These are phyloP conservation scores for Yamadazyma membranifaciens DNA, from an alignment of 1,139 yeast species.

Conservation along the genomic window DNA sequence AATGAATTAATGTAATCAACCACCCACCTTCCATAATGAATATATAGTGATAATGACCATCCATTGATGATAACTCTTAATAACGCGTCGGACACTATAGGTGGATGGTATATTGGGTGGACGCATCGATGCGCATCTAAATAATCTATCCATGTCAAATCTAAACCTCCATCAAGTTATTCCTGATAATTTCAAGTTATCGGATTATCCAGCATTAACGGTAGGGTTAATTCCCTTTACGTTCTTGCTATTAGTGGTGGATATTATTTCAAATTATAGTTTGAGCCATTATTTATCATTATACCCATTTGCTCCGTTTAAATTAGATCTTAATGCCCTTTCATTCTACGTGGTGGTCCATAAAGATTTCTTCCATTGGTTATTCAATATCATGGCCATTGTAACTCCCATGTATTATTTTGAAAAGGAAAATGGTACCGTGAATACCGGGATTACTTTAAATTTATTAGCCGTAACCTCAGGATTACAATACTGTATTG, in stretches of 20 bases:
- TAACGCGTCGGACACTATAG: too few species aligned
- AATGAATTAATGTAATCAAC: too few species aligned
- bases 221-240: slow-evolving; percentile 62
- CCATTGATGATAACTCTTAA: too few species aligned
- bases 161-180: background rate
- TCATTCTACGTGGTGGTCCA: slow-evolving; percentile 80
- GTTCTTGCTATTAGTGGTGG: slow-evolving; percentile 33
- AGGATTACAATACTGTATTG: slow-evolving; percentile 61
- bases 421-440: slow-evolving; percentile 79
- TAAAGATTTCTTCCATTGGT: slow-evolving; percentile 56
- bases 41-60: too few species aligned
- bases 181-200: slow-evolving; percentile 2
- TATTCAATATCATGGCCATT: slow-evolving; percentile 59
- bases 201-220: slow-evolving; percentile 58
- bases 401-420: slow-evolving; percentile 63
- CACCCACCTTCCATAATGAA: too few species aligned
- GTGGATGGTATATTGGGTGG: too few species aligned
- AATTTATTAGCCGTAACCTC: slow-evolving; percentile 71
- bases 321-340: slow-evolving; percentile 58
- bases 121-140: too few species aligned
- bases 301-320: slow-evolving; percentile 55
- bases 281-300: slow-evolving; percentile 32
- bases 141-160: slow-evolving; percentile 1
- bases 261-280: slow-evolving; percentile 21
- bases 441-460: slow-evolving; percentile 80